phyloP scores from a whole-genome alignment of 192 early-diverging fungal genomes.

The Dispira simplex region DNA sequence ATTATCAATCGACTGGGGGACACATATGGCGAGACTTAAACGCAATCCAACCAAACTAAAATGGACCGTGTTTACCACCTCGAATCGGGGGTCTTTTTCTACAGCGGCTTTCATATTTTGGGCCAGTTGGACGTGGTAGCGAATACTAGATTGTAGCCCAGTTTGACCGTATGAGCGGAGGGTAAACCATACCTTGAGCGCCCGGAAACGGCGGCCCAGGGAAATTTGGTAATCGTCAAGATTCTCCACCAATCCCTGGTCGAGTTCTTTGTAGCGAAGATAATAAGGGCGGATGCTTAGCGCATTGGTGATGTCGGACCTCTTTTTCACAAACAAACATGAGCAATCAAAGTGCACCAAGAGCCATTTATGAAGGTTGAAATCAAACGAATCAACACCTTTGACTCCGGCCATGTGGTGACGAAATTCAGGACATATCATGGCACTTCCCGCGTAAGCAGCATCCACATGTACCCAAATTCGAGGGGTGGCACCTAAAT shows the following conservation, averaged over 20 bases:
- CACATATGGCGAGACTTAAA: conserved; percentile 19
- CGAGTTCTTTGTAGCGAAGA: conserved; percentile 22
- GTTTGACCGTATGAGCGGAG: conserved; percentile 36
- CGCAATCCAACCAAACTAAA: conserved; percentile 33
- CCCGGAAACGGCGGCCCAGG: conserved; percentile 38
- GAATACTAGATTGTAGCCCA: conserved; percentile 33
- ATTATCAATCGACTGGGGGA: too few species aligned
- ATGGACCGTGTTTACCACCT: conserved; percentile 20
- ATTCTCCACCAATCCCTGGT: conserved; percentile 26
- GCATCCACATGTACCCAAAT: conserved; percentile 53
- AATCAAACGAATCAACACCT: conserved; percentile 37
- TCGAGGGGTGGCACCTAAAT: too few species aligned
- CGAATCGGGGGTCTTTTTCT: conserved; percentile 25
- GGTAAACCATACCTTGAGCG: conserved; percentile 51
- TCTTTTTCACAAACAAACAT: conserved; percentile 35
- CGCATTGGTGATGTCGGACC: conserved; percentile 27
- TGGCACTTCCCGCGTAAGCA: conserved; percentile 41
- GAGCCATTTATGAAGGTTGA: conserved; percentile 52
- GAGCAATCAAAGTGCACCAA: conserved; percentile 50
- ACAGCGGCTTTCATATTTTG: conserved; percentile 23
- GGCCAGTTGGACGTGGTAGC: conserved; percentile 21
- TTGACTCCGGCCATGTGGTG: conserved; percentile 28
- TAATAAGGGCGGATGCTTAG: conserved; percentile 34
- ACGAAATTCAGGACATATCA: conserved; percentile 39
- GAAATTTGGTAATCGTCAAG: conserved; percentile 41